Conservation (phyloP, 2,329 filamentous ascomycete species). For the Penicillium sp. region DNA sequence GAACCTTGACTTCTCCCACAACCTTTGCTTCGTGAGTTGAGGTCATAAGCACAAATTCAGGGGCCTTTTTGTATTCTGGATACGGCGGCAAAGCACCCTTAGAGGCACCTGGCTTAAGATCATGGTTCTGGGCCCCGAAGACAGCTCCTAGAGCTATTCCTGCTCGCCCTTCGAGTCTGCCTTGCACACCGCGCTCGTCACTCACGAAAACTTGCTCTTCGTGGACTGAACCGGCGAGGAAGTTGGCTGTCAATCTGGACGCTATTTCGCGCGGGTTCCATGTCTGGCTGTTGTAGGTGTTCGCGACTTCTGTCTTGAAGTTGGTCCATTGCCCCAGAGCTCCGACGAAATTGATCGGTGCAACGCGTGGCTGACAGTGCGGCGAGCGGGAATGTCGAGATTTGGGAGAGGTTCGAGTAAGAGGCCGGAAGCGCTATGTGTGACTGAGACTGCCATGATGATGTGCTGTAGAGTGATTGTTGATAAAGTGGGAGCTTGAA, state of each 20-base stretch:
- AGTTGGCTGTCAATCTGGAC: background rate
- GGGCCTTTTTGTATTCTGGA: background rate
- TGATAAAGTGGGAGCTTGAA: background rate
- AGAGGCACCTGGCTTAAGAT: background rate
- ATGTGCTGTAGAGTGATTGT: background rate
- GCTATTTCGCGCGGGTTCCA: background rate
- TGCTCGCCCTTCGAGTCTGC: background rate
- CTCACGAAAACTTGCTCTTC: background rate
- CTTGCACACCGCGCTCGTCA: background rate
- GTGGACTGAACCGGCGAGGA: background rate
- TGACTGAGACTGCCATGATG: background rate
- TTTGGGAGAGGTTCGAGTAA: background rate
- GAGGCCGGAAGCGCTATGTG: background rate
- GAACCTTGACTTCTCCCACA: slow-evolving; percentile 1
- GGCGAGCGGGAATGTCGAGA: background rate
- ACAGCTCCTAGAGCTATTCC: background rate
- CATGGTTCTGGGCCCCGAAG: background rate
- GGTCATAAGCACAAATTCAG: slow-evolving; percentile 1
- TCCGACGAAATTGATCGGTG: background rate
- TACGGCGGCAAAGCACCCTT: background rate
- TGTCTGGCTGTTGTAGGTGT: background rate
- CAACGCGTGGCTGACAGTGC: background rate
- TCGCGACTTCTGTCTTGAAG: background rate
- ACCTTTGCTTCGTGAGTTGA: background rate
- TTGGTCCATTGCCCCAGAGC: background rate